A percentile compares a stretch with the other conserved stretches of the same genome.
Conservation (phyloP, 495 filamentous ascomycete genomes). For the Aspergillus leporis region DNA sequence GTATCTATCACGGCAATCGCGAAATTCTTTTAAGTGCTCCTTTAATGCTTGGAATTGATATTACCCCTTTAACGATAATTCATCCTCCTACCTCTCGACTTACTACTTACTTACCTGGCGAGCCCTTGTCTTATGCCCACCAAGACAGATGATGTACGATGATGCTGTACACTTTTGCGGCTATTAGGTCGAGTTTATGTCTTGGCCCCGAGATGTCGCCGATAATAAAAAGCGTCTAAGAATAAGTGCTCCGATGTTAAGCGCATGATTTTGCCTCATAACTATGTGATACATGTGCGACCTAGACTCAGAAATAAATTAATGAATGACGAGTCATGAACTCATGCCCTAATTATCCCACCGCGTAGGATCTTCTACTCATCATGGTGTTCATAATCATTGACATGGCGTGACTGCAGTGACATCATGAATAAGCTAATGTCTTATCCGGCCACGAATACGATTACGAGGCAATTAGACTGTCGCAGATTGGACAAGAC, state of each 20-base stretch:
- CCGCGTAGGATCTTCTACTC: background rate
- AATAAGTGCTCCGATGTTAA: background rate
- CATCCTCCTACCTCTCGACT: background rate
- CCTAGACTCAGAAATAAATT: background rate
- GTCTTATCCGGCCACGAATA: background rate
- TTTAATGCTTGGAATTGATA: background rate
- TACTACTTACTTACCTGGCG: background rate
- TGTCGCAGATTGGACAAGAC: background rate
- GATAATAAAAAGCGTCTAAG: background rate
- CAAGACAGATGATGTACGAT: background rate
- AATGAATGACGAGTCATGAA: conserved; percentile 17
- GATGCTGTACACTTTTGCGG: background rate
- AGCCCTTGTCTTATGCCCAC: background rate
- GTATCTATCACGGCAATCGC: background rate
- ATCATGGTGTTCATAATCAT: background rate
- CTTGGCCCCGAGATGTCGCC: background rate
- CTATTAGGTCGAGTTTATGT: background rate
- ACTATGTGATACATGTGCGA: no score
- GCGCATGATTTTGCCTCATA: background rate
- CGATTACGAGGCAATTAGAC: background rate
- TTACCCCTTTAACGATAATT: background rate
- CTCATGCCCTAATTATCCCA: background rate
- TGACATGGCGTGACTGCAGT: background rate
- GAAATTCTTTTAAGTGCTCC: background rate
- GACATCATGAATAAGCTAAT: background rate